Evolutionary conservation across 2,329 filamentous ascomycete genomes (phyloP).

Genomic region (Nemania sp.): DNA sequence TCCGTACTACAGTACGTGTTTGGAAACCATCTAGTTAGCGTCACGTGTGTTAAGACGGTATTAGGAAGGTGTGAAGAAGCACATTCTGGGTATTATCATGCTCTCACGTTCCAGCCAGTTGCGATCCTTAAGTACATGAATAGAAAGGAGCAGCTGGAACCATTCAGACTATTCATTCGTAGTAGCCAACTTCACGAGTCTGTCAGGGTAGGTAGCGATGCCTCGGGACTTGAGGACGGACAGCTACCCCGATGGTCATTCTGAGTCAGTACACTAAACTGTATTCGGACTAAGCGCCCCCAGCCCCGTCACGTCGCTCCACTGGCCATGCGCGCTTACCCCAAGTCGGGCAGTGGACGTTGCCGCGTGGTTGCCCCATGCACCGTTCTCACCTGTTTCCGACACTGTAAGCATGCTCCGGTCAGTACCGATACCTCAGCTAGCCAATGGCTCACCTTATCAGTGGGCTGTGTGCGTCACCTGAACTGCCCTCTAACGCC

Average conservation of each 20-base stretch:
- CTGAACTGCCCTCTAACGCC: slow-evolving; percentile 33
- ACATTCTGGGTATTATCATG: no score
- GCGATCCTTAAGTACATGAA: no score
- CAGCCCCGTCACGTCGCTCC: slow-evolving; percentile 7
- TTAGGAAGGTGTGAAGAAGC: no score
- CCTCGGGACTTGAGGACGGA: slow-evolving; percentile 4
- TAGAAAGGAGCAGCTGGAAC: no score
- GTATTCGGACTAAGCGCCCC: not conserved
- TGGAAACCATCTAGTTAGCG: no score
- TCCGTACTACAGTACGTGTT: no score
- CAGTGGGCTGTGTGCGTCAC: slow-evolving; percentile 40
- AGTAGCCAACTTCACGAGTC: no score
- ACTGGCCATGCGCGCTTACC: slow-evolving; percentile 20
- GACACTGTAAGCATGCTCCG: not conserved
- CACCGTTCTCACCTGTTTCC: not conserved
- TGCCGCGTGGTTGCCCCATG: slow-evolving; percentile 22
- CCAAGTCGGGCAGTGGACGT: slow-evolving; percentile 22
- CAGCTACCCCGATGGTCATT: slow-evolving; percentile 9
- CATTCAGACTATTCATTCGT: no score
- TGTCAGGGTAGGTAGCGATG: not conserved
- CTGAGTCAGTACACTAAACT: slow-evolving; percentile 23
- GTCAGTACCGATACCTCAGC: no score
- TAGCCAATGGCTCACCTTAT: slow-evolving; percentile 23
- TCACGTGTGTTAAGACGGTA: no score
- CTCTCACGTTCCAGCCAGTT: no score